Base-by-base conservation (phyloP, 768 basidiomycete species). In the Suillus luteus region DNA sequence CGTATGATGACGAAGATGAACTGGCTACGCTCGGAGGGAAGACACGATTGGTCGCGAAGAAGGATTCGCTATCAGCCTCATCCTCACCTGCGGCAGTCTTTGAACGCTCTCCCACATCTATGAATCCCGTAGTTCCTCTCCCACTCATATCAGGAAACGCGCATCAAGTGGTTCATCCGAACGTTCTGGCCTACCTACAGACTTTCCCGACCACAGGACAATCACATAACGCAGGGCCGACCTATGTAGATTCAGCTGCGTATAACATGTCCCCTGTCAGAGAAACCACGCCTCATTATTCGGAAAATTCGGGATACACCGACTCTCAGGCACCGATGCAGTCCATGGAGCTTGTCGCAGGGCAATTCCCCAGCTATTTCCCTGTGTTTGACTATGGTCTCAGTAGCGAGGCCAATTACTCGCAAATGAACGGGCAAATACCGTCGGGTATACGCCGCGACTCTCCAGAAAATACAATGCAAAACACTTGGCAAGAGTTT, bases 381-480 rank as follows among this genome's bases (percentile, higher is more conserved):
- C 83, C 88, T 1, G 89, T 91, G 38, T 91, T 88, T 67, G 90
- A 91, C 71, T 91, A 91, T 71, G 83, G 80, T 24, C 75, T 80
- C 49, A 61, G 67, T 24, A 64, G 68, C 48, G 67, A 70, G 67
- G 66, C 68, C 46, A 67, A 74, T 51, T 71, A 74, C 67, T 66
- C 83, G 40, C 79, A 84, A 60, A 68, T 79, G 49, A 79, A 79
- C 49, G 79, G 65, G 72, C 79, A 48, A 66, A 68, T 27, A 27
- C 19, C 37, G 69, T 77, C 61, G 74, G 63, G 77, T 40, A 12
- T 51, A 15, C 70, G 77, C 60, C 73, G 76, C 55, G 73, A 79
- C 3, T 85, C 86, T 0, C 87, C 87, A 0, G 86, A 87, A 63
- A 87, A 83, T 67, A 84, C 67, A 59, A 79, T 89, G 80, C 84